Evolutionary conservation across 257 asterid genomes (phyloP), one percentile per base, ranked within the genome.

Genomic region (Plantago elongata): DNA sequence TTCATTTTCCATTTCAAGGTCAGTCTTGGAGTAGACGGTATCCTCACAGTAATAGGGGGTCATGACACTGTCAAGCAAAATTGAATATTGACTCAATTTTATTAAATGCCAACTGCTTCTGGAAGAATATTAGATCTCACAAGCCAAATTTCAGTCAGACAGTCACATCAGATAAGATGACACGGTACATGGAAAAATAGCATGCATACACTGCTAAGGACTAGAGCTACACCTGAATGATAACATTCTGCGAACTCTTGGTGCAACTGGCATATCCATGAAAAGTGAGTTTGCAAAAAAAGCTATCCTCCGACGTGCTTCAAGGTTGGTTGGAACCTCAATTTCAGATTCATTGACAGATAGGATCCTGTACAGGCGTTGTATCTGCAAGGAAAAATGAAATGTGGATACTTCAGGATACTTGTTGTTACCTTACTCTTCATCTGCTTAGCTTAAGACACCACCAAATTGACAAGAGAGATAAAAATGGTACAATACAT

Each of bases 191-290:
- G 22, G 0, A 1, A 51, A 16, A 12, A 16, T 13, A 7, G 16
- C 34, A 17, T 5, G 3, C 14, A 51, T 51, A 51, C 10, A 51
- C 57, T 40, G 8, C n/a, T 40, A 66, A 40, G 38, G 64, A 54
- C 45, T 44, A 22, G 58, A 57, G 62, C 45, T 43, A 60, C 69
- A 83, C 98, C 97, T 86, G 86, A 92, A 92, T 40, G 99, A 89
- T 45, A 89, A 82, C 99, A 92, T 92, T 82, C 89, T 89, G 54
- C 91, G 96, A 73, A 92, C 99, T 77, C 91, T 86, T 61, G 99
- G 99, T 30, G 97, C 97, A 56, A 78, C 85, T 37, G 99, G 99
- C 97, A 92, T 92, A 68, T 89, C 83, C 99, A 92, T 92, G 51
- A 89, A 92, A 54, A 92, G 83, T 66, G 99, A 92, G 71, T 92